Evolutionary conservation across 768 basidiomycete species (phyloP).

Genomic region (Tulasnella sp.): DNA sequence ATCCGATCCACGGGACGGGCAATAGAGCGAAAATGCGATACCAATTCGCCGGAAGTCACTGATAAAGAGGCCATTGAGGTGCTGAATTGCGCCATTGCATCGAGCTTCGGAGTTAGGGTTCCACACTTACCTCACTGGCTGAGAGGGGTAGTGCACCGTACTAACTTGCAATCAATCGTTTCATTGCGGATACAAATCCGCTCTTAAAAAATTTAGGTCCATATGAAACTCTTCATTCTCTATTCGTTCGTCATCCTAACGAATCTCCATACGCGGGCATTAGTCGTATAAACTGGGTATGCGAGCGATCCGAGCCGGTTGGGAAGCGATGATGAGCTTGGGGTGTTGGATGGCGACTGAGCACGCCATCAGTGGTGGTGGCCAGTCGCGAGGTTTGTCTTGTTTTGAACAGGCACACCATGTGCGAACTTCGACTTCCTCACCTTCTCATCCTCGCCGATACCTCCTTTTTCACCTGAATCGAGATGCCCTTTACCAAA

Average conservation of each 20-base stretch:
- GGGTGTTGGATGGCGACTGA: background rate
- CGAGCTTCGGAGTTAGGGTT: background rate
- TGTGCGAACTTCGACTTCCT: slow-evolving; percentile 1
- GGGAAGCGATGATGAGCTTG: background rate
- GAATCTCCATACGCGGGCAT: background rate
- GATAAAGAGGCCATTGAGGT: background rate
- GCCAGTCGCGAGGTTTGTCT: background rate
- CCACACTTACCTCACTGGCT: background rate
- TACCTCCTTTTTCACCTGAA: background rate
- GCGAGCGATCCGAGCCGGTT: background rate
- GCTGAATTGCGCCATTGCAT: background rate
- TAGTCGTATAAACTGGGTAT: background rate
- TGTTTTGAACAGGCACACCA: background rate
- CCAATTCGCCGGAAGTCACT: background rate
- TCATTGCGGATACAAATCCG: background rate
- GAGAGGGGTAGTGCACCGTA: background rate
- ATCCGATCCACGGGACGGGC: background rate
- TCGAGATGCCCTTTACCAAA: background rate
- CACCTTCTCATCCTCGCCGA: background rate
- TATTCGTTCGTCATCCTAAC: background rate
- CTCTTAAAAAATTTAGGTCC: background rate
- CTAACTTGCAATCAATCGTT: background rate
- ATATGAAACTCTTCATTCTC: background rate
- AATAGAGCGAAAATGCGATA: background rate
- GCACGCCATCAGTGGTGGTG: background rate